Percentiles rank a stretch among this genome's conserved stretches.
phyloP scores from a whole-genome alignment of 176 grass and related monocot genomes.

The Paspalum notatum region DNA sequence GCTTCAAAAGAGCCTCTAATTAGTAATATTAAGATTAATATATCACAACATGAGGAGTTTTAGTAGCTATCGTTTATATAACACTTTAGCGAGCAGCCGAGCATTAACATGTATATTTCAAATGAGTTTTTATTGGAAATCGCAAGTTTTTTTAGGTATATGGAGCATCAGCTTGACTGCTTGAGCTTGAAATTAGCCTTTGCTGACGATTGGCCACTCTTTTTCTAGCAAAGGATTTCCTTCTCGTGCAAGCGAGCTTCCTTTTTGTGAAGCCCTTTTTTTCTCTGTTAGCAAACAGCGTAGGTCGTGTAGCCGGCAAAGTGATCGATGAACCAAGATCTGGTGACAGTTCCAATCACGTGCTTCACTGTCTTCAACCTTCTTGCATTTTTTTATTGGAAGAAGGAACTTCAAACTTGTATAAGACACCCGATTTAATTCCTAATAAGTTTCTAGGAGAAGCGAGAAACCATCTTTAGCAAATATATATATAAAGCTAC shows the following conservation, averaged over 20 bases:
- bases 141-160: too few species aligned
- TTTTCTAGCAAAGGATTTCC: neutral
- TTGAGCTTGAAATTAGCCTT: too few species aligned
- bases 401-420: neutral
- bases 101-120: too few species aligned
- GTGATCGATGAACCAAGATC: neutral
- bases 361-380: neutral
- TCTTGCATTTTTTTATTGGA: neutral
- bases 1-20: too few species aligned
- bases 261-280: neutral
- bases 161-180: too few species aligned
- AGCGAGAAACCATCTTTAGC: neutral
- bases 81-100: too few species aligned
- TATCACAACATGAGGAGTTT: too few species aligned
- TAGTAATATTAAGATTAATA: too few species aligned
- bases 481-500: neutral
- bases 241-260: neutral
- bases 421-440: neutral
- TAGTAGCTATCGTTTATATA: too few species aligned
- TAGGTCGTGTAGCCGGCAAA: neutral
- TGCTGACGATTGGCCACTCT: too few species aligned
- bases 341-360: neutral
- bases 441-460: conserved; percentile 2
- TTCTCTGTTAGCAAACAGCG: neutral
- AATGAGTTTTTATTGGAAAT: too few species aligned